Conservation (phyloP, 148 eudicot genomes). For the Gaultheria prostrata region DNA sequence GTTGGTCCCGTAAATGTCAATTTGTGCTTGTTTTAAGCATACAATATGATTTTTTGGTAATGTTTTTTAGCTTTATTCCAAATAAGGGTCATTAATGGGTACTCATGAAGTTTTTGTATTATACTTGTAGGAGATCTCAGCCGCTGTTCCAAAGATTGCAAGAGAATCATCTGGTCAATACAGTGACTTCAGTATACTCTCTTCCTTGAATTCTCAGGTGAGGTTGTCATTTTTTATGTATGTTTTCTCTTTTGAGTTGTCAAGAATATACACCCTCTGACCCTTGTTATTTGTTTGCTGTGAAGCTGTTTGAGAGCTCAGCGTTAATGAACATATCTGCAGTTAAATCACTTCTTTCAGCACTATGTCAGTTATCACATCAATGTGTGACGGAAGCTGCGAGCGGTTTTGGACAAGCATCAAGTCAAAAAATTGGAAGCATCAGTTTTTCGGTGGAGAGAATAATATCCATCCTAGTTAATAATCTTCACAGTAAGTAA, state of each 20-base stretch:
- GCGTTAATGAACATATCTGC: constrained; percentile 85
- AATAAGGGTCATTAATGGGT: background rate
- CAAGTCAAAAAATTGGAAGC: constrained; percentile 85
- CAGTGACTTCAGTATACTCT: constrained; percentile 86
- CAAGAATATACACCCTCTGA: constrained; percentile 19
- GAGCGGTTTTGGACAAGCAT: constrained; percentile 53
- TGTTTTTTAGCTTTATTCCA: background rate
- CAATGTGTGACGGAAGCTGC: constrained; percentile 66
- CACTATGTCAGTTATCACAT: constrained; percentile 84
- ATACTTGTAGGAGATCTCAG: constrained; percentile 69
- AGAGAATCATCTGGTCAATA: constrained; percentile 87
- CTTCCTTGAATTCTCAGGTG: constrained; percentile 94
- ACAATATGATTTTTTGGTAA: background rate
- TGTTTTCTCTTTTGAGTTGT: background rate
- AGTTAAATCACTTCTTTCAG: constrained; percentile 93
- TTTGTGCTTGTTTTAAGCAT: background rate
- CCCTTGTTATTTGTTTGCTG: constrained; percentile 18
- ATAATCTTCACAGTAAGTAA: constrained; percentile 86
- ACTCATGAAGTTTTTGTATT: background rate
- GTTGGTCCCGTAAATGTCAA: background rate
- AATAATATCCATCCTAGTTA: constrained; percentile 79
- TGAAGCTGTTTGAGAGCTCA: constrained; percentile 92
- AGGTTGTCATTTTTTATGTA: background rate
- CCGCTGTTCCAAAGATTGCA: constrained; percentile 66
- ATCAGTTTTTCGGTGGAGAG: constrained; percentile 89